A percentile compares a stretch with the other conserved stretches of the same genome.
Conservation (phyloP, 2,329 filamentous ascomycete species). For the Arthrobotrys musiformis region DNA sequence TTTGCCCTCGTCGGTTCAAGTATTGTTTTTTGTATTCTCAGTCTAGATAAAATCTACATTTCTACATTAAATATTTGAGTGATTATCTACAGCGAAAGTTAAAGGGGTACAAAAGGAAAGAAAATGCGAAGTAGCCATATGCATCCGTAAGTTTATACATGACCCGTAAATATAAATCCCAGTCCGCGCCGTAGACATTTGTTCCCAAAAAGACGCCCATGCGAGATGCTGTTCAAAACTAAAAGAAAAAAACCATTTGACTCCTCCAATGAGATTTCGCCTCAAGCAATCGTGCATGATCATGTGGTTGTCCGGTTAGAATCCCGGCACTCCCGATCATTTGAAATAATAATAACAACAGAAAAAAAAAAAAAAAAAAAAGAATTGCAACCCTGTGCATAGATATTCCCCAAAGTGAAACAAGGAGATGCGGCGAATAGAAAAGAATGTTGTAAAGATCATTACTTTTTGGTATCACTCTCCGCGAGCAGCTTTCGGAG, state of each 20-base stretch:
- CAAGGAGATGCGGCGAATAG: background rate
- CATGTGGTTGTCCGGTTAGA: background rate
- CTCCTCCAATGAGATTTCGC: background rate
- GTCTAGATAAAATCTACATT: too few species aligned
- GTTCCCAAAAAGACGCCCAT: constrained; percentile 6
- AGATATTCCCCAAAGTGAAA: background rate
- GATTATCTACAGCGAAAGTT: background rate
- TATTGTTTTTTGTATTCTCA: too few species aligned
- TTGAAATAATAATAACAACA: too few species aligned
- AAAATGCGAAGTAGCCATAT: background rate
- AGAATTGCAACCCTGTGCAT: background rate
- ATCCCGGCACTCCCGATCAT: background rate
- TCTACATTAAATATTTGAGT: too few species aligned
- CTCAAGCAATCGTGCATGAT: background rate
- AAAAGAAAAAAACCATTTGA: background rate
- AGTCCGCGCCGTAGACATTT: background rate
- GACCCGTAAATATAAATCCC: background rate
- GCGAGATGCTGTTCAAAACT: constrained; percentile 2
- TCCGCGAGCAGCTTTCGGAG: constrained; percentile 41
- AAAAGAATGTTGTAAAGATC: background rate
- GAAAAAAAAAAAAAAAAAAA: background rate
- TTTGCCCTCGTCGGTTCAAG: too few species aligned
- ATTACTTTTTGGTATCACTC: constrained; percentile 17
- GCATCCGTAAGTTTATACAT: background rate
- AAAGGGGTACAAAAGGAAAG: background rate